phyloP scores from a whole-genome alignment of 306 rosid species.

The Vigna reflexopilosa region DNA sequence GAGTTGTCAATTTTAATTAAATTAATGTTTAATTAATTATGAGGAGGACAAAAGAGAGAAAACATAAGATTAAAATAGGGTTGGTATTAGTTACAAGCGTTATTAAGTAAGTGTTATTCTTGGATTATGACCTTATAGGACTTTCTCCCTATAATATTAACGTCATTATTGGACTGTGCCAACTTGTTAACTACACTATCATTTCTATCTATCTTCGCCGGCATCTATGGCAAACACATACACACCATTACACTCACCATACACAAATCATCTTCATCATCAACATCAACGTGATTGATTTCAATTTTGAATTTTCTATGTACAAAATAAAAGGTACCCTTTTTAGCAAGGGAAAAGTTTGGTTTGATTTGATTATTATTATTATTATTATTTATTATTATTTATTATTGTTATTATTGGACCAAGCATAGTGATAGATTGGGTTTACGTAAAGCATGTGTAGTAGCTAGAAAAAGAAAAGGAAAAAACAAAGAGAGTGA shows the following conservation, averaged over 20 bases:
- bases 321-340: background rate
- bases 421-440: slow-evolving; percentile 24
- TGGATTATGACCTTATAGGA: slow-evolving; percentile 20
- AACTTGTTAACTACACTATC: slow-evolving; percentile 12
- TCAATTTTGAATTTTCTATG: too few relatives aligned
- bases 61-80: slow-evolving; percentile 13
- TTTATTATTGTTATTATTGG: background rate
- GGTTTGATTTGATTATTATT: background rate
- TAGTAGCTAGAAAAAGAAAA: slow-evolving; percentile 12
- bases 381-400: background rate
- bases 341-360: background rate
- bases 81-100: background rate
- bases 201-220: slow-evolving; percentile 27
- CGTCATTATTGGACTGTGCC: slow-evolving; percentile 21
- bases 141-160: background rate
- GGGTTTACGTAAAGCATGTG: slow-evolving; percentile 38
- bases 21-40: background rate
- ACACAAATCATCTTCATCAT: background rate
- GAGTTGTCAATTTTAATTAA: slow-evolving; percentile 1
- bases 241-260: background rate
- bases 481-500: background rate
- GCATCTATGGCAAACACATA: slow-evolving; percentile 21
- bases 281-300: too few relatives aligned
- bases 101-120: background rate
- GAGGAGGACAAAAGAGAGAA: background rate